Conservation (phyloP, 306 rosid genomes). For the Fagus crenata region DNA sequence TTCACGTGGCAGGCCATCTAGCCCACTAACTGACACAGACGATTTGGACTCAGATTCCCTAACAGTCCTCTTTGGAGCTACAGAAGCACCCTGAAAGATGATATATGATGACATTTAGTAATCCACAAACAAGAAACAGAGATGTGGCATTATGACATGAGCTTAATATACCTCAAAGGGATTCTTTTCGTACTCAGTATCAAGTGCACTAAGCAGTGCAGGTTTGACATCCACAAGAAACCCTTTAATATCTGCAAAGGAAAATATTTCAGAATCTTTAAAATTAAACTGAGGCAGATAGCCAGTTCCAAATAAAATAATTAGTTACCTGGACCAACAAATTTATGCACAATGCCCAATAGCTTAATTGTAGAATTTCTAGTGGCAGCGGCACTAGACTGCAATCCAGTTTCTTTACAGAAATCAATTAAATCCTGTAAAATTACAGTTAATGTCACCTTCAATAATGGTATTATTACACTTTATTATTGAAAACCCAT, state of each 20-base stretch:
- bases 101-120: conserved; percentile 14
- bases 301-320: conserved; percentile 22
- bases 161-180: conserved; percentile 73
- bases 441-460: conserved; percentile 18
- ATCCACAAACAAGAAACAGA: conserved; percentile 7
- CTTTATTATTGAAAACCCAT: background rate
- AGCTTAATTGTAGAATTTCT: conserved; percentile 93
- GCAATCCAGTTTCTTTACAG: conserved; percentile 89
- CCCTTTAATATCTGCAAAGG: conserved; percentile 83
- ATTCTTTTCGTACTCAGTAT: conserved; percentile 86
- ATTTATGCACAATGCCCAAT: conserved; percentile 88
- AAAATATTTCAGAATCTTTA: conserved; percentile 24
- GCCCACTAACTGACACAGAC: conserved; percentile 60
- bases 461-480: conserved; percentile 1
- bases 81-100: conserved; percentile 69
- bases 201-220: conserved; percentile 94
- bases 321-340: conserved; percentile 95
- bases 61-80: conserved; percentile 67
- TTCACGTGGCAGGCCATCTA: conserved; percentile 95
- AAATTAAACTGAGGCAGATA: conserved; percentile 10
- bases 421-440: conserved; percentile 92
- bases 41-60: conserved; percentile 59
- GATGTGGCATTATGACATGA: conserved; percentile 15
- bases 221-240: conserved; percentile 96
- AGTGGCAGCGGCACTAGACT: conserved; percentile 95